Conservation (phyloP, 139 green algal genomes). For the Ostreobium quekettii region DNA sequence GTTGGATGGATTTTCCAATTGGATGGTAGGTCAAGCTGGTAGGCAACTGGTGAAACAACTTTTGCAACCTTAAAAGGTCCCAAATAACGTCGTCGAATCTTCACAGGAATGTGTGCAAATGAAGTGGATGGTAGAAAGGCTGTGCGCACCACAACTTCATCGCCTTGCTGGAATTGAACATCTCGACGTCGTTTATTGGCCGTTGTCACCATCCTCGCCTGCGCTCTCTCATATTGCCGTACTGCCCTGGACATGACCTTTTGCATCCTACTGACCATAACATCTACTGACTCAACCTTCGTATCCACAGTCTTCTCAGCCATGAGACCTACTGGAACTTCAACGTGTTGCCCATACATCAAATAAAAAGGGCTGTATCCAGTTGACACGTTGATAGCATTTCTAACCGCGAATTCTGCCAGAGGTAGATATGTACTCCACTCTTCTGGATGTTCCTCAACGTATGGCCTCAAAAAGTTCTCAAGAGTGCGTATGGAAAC, state of each 20-base stretch:
- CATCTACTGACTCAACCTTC: neutral
- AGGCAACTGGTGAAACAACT: neutral
- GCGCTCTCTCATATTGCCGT: conserved; percentile 3
- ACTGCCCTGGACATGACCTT: neutral
- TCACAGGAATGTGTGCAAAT: neutral
- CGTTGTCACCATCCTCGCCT: conserved; percentile 16
- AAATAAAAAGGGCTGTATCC: conserved; percentile 24
- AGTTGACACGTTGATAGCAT: conserved; percentile 8
- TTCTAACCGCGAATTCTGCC: conserved; percentile 33
- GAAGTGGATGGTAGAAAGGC: conserved; percentile 4
- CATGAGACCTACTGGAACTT: neutral
- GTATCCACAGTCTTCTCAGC: neutral
- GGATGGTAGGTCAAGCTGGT: conserved; percentile 7
- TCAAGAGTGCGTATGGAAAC: conserved; percentile 37
- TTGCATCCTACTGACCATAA: conserved; percentile 6
- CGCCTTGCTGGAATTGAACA: conserved; percentile 12
- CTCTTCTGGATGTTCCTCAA: conserved; percentile 18
- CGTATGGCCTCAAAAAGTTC: conserved; percentile 34
- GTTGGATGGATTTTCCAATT: conserved; percentile 8
- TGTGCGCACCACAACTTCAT: conserved; percentile 21
- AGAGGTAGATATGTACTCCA: conserved; percentile 26
- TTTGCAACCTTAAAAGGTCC: conserved; percentile 14
- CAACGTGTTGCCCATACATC: conserved; percentile 25
- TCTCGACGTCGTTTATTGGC: conserved; percentile 16
- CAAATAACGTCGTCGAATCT: conserved; percentile 6